Evolutionary conservation across 2,329 filamentous ascomycete species (phyloP), one percentile per base, ranked within the genome.

Genomic region (Fonsecaea pedrosoi): DNA sequence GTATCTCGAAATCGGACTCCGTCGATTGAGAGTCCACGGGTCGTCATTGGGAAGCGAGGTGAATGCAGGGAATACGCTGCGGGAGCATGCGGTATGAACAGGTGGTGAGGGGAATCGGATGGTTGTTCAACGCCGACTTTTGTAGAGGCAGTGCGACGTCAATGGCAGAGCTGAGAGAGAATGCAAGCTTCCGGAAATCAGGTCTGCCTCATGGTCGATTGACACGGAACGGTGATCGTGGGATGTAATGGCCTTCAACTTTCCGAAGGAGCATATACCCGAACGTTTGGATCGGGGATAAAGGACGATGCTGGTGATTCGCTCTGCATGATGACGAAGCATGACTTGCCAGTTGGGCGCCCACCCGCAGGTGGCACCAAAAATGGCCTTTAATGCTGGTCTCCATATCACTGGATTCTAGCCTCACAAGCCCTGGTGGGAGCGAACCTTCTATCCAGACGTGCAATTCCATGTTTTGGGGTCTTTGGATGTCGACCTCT

Each of bases 1-100:
- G 83, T 77, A 77, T 99, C 96, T 69, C 92, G 88, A 79, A 99
- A 97, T 72, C 88, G 88, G 69, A 88, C 89, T 71, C 95, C 90
- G 75, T 97, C 92, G 74, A 99, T 94, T 30, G 87, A 88, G 59
- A 99, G 84, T 61, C 91, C 89, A 60, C 94, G 86, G 25, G 87
- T 83, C 68, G 90, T 83, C 92, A 96, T 97, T 55, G 38, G 55
- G 58, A 61, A 21, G 18, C 13, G 56, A 21, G 10, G 54, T 15
- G 34, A 12, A 59, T 55, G 25, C 54, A 62, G 56, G 35, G 48
- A 54, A 54, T 55, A 42, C 21, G 55, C 35, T 42, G 53, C 60
- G 68, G 60, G 38, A 68, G 38, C 64, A 69, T 67, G 60, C 62
- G 67, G 65, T 60, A 64, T 37, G 40, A 4, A 38, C 18, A n/a